Evolutionary conservation across 345 rosid species (phyloP).

Genomic region (Syzygium jambos): DNA sequence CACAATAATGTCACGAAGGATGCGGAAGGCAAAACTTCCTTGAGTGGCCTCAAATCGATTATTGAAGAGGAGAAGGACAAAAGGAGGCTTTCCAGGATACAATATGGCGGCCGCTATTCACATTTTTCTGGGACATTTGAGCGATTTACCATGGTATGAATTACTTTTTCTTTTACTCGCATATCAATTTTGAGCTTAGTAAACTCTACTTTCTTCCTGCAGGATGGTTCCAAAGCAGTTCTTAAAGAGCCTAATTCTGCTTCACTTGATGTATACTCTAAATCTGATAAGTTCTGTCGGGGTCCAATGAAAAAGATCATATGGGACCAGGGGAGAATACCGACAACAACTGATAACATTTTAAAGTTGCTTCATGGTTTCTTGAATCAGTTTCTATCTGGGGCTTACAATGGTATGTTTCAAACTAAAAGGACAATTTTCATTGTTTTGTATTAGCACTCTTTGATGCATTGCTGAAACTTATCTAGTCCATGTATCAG

Average conservation of each 20-base stretch:
- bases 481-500: slow-evolving; percentile 26
- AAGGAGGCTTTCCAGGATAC: slow-evolving; percentile 48
- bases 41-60: slow-evolving; percentile 61
- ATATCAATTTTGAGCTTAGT: not conserved
- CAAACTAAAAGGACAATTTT: not conserved
- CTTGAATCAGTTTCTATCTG: slow-evolving; percentile 65
- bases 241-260: slow-evolving; percentile 49
- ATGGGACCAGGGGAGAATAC: slow-evolving; percentile 51
- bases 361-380: slow-evolving; percentile 68
- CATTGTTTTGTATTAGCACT: slow-evolving; percentile 1
- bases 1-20: slow-evolving; percentile 21
- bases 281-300: slow-evolving; percentile 36
- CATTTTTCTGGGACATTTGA: slow-evolving; percentile 87
- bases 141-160: slow-evolving; percentile 63
- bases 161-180: not conserved
- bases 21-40: slow-evolving; percentile 31
- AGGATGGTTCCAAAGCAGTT: slow-evolving; percentile 87
- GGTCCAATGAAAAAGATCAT: slow-evolving; percentile 43
- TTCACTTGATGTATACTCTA: slow-evolving; percentile 23
- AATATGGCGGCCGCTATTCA: slow-evolving; percentile 45
- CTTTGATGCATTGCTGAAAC: slow-evolving; percentile 5
- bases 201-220: slow-evolving; percentile 3
- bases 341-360: slow-evolving; percentile 37
- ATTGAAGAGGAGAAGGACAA: slow-evolving; percentile 65
- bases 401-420: slow-evolving; percentile 82